Percentiles rank a stretch among this genome's conserved stretches.
Evolutionary conservation across 2,329 filamentous ascomycete species (phyloP).

Genomic region (Orbilia blumenaviensis): DNA sequence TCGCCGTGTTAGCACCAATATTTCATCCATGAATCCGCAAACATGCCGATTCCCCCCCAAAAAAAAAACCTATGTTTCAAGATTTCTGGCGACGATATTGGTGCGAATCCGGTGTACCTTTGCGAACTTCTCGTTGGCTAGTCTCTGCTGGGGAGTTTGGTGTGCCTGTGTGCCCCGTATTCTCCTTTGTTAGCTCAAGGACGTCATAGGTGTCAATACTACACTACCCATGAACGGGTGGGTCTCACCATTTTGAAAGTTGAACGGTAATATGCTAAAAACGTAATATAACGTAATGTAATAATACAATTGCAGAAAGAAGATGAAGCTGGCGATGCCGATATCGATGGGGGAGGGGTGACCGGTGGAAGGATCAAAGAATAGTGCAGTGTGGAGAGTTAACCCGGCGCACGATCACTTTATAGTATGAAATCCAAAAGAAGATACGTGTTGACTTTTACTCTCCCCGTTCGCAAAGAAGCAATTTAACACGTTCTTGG

Average conservation of each 20-base stretch:
- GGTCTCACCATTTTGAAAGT: slow-evolving; percentile 39
- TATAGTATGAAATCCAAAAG: slow-evolving; percentile 28
- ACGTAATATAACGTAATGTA: neutral
- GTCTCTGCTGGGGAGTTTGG: slow-evolving; percentile 82
- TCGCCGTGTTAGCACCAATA: too few relatives aligned
- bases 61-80: too few relatives aligned
- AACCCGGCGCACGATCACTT: neutral
- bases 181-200: too few relatives aligned
- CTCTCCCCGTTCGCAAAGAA: slow-evolving; percentile 20
- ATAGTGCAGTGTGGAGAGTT: neutral
- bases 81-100: too few relatives aligned
- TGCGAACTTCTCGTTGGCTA: slow-evolving; percentile 80
- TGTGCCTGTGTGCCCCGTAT: slow-evolving; percentile 75
- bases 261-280: neutral
- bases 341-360: neutral
- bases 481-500: slow-evolving; percentile 5
- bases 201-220: too few relatives aligned
- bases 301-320: neutral
- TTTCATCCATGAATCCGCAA: too few relatives aligned
- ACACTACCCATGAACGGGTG: too few relatives aligned
- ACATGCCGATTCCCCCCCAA: too few relatives aligned
- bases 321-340: neutral
- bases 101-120: slow-evolving; percentile 61
- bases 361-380: too few relatives aligned
- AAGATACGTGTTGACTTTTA: slow-evolving; percentile 53